Base-by-base conservation (phyloP, 345 rosid genomes). In the Tarenaya hassleriana region DNA sequence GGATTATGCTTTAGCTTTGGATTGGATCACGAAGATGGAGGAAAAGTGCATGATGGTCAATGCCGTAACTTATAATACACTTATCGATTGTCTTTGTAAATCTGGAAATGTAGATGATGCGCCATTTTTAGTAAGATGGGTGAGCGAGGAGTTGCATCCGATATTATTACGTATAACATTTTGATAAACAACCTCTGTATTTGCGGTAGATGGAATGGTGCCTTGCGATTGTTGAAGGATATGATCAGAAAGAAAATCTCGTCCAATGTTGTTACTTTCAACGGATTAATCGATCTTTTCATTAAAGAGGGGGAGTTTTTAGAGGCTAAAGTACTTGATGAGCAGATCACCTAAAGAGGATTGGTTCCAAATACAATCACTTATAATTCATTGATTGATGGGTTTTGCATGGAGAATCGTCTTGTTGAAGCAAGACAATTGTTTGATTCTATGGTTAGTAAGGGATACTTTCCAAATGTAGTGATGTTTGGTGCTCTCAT, bases 211-310 rank as follows among this genome's bases (percentile, higher is more conserved):
- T n/a, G n/a, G n/a, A n/a, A n/a, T n/a, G n/a, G n/a, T n/a, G n/a
- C n/a, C n/a, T n/a, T n/a, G 0, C n/a, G 41, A 11, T 50, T 74
- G 47, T 13, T 73, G 18, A 61, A 24, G 17, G 77, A 73, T 33
- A 68, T 73, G 74, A 17, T 55, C n/a, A 16, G 0, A n/a, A n/a
- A n/a, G n/a, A n/a, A n/a, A n/a, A n/a, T n/a, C n/a, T n/a, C n/a
- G n/a, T n/a, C n/a, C n/a, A n/a, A n/a, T n/a, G n/a, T n/a, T n/a
- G n/a, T n/a, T n/a, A n/a, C n/a, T n/a, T n/a, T n/a, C n/a, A n/a
- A 7, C 55, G 38, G 19, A 45, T 16, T 72, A 60, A 34, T 68
- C 45, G 50, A 63, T 17, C 16, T 33, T 37, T 34, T 62, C 32
- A 29, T 61, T 38, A 68, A 67, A 48, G 52, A 44, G 4, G 56